Conservation (phyloP, 192 early-diverging fungal genomes). For the Coemansia sp. region DNA sequence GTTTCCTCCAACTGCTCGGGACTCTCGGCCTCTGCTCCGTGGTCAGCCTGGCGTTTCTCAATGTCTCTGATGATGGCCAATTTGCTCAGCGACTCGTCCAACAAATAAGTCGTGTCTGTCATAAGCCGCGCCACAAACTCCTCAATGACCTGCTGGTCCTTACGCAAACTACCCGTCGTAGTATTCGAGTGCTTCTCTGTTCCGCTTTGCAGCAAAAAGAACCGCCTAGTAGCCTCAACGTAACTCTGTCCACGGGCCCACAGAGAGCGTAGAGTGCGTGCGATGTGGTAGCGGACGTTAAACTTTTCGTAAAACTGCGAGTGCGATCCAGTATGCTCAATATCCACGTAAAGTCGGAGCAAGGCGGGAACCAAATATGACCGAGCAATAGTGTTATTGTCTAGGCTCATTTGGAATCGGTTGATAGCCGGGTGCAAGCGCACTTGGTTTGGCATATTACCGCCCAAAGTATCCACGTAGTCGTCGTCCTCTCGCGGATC, state of each 20-base stretch:
- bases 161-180: constrained; percentile 31
- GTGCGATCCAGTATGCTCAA: constrained; percentile 90
- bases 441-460: constrained; percentile 67
- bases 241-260: constrained; percentile 45
- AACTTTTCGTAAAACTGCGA: constrained; percentile 99
- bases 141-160: constrained; percentile 53
- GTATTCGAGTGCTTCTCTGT: neutral
- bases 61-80: constrained; percentile 81
- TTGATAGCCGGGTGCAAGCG: constrained; percentile 63
- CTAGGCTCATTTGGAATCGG: constrained; percentile 60
- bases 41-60: constrained; percentile 76
- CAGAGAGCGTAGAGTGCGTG: constrained; percentile 78
- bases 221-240: constrained; percentile 35
- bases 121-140: constrained; percentile 90
- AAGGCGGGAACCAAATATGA: constrained; percentile 78
- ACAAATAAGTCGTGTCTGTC: constrained; percentile 93
- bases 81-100: constrained; percentile 92
- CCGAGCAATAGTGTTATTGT: constrained; percentile 75
- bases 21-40: constrained; percentile 30
- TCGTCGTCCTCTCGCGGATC: constrained; percentile 44
- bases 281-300: constrained; percentile 96
- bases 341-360: constrained; percentile 94
- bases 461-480: constrained; percentile 73
- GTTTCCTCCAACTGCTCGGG: constrained; percentile 61
- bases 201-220: constrained; percentile 34